These are phyloP conservation scores for slime mould (Dictyostelium discoideum) DNA, from an alignment of 78 protist species.

Conservation along the genomic window DNA sequence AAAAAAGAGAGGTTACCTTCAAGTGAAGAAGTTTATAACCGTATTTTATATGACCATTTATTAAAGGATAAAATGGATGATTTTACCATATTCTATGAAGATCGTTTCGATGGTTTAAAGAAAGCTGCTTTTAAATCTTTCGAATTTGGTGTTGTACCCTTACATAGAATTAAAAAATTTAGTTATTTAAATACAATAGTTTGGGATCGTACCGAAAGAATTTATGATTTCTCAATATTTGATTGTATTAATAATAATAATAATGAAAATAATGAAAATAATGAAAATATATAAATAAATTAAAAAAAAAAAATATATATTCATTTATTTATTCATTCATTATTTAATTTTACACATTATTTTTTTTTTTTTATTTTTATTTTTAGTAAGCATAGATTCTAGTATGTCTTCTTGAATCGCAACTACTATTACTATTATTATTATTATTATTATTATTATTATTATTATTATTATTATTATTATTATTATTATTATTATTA, in stretches of 20 bases:
- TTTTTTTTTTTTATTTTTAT: not conserved
- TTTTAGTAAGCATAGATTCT: not conserved
- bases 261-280: no score
- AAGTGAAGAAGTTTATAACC: slow-evolving; percentile 48
- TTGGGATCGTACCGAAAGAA: slow-evolving; percentile 34
- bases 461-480: not conserved
- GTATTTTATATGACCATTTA: slow-evolving; percentile 43
- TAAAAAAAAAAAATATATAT: not conserved
- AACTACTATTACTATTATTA: not conserved
- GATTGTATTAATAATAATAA: not conserved
- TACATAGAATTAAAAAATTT: slow-evolving; percentile 18
- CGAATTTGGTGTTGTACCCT: slow-evolving; percentile 49
- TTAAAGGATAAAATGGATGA: not conserved
- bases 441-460: not conserved
- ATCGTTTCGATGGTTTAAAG: slow-evolving; percentile 34
- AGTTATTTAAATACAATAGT: slow-evolving; percentile 14
- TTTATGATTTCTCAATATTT: slow-evolving; percentile 27
- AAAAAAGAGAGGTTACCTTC: slow-evolving; percentile 54
- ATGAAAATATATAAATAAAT: no score
- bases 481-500: not conserved
- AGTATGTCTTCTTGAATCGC: slow-evolving; percentile 5
- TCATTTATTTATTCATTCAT: no score
- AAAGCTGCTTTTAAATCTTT: not conserved
- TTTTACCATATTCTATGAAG: slow-evolving; percentile 24
- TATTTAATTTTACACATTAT: not conserved